Evolutionary conservation across 768 basidiomycete genomes (phyloP).

Genomic region (Hygrophorus russula): DNA sequence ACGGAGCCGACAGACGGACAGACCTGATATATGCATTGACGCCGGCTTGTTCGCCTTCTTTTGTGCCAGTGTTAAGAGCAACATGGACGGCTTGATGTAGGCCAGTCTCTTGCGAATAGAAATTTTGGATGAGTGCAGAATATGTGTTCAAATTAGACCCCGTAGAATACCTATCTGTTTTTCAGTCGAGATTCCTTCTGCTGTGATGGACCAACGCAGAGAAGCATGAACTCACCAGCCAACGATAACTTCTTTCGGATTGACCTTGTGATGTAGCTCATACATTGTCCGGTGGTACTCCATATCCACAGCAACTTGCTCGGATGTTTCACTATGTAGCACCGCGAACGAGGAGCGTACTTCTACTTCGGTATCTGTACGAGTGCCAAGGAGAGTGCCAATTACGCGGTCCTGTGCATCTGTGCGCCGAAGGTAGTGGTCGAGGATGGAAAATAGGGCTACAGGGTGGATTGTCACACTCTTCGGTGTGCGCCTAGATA

Average conservation of each 20-base stretch:
- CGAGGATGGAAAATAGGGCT: slow-evolving; percentile 89
- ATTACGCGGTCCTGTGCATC: slow-evolving; percentile 82
- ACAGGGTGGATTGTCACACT: slow-evolving; percentile 82
- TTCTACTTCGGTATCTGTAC: slow-evolving; percentile 59
- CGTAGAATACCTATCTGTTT: slow-evolving; percentile 70
- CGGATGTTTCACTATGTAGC: slow-evolving; percentile 82
- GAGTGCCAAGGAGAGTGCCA: slow-evolving; percentile 84
- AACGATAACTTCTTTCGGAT: slow-evolving; percentile 81
- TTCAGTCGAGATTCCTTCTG: too few relatives aligned
- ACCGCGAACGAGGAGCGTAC: slow-evolving; percentile 85
- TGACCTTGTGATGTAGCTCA: slow-evolving; percentile 78
- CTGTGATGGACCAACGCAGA: background rate
- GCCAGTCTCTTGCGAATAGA: slow-evolving; percentile 86
- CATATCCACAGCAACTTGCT: slow-evolving; percentile 94
- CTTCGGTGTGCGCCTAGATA: slow-evolving; percentile 52
- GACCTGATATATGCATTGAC: slow-evolving; percentile 85
- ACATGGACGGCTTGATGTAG: slow-evolving; percentile 87
- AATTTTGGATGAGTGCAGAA: slow-evolving; percentile 95
- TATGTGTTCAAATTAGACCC: slow-evolving; percentile 86
- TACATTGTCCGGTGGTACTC: slow-evolving; percentile 92
- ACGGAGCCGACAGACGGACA: slow-evolving; percentile 11
- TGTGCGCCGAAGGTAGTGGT: slow-evolving; percentile 87
- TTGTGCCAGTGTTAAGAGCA: slow-evolving; percentile 77
- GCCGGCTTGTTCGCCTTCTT: slow-evolving; percentile 50
- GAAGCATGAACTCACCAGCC: slow-evolving; percentile 62